phyloP scores from a whole-genome alignment of 441 rosid genomes.

The Jatropha podagrica region DNA sequence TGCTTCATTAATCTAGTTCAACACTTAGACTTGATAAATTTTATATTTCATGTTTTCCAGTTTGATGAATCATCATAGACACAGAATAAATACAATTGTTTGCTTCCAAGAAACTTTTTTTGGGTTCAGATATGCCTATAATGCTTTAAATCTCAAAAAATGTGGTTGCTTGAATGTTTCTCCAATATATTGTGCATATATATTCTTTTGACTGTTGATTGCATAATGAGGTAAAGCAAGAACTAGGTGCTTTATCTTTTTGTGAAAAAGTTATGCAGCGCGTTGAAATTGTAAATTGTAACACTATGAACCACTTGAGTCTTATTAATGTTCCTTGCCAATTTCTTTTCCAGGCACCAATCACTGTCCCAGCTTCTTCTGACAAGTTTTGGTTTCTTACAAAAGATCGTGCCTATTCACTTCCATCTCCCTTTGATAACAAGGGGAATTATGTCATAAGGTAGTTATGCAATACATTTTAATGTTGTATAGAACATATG shows the following conservation, averaged over 20 bases:
- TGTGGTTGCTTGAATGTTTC: background rate
- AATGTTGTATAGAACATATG: conserved; percentile 3
- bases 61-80: background rate
- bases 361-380: conserved; percentile 70
- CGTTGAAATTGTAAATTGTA: background rate
- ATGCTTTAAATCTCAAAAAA: background rate
- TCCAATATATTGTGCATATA: conserved; percentile 11
- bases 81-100: background rate
- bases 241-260: background rate
- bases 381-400: conserved; percentile 91
- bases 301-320: conserved; percentile 1
- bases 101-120: conserved; percentile 1
- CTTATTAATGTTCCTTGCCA: conserved; percentile 19
- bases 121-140: background rate
- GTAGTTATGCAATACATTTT: conserved; percentile 31
- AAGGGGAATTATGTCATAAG: conserved; percentile 89
- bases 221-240: background rate
- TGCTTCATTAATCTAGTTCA: background rate
- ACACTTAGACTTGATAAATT: background rate
- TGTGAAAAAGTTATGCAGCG: background rate
- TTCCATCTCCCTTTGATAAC: conserved; percentile 90
- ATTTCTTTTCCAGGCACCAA: conserved; percentile 64
- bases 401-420: conserved; percentile 69
- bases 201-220: background rate
- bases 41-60: background rate